Base-by-base conservation (phyloP, 176 grass and related monocot species). In the Hordeum marinum region DNA sequence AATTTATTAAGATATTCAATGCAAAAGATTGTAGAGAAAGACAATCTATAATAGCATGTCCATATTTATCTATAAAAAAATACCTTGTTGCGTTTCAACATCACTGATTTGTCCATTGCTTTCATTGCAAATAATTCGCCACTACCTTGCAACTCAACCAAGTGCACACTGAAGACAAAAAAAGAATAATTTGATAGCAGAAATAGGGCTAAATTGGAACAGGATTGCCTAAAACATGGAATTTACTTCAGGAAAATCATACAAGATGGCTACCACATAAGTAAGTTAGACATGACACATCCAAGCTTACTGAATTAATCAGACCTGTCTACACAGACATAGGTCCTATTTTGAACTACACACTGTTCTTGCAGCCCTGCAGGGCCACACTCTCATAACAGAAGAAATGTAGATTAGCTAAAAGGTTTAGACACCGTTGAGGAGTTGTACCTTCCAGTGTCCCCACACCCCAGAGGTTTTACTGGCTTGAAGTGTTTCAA, bases 121-220 rank as follows among this genome's bases (percentile, higher is more conserved):
- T 99, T 99, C 96, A 99, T 99, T 57, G 96, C 96, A 89, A 90
- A 99, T 66, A 96, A 88, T 91, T 99, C 91, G 80, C 93, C 90
- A 23, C 91, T 96, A 57, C 91, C 96, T 92, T 94, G 88, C 67
- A 99, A 83, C 80, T 99, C 96, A 85, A 99, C 96, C 84, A 99
- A 87, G 72, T 96, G 93, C 81, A 99, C 96, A 85, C 96, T 99
- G 76, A 32, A 82, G 73, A 86, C 36, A 80, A 82, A 71, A 71
- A 77, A 41, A 83, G 10, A 68, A 83, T 2, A 14, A 45, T 45
- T 79, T 48, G 8, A 17, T 65, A 80, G 20, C 8, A 52, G 69
- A 83, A 20, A 71, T n/a, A 23, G 13, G 61, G 17, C 48, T n/a
- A 8, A 42, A 58, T 34, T 35, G 27, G 23, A 79, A 79, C 57